Evolutionary conservation across 495 filamentous ascomycete genomes (phyloP), one percentile per base, ranked within the genome.

Genomic region (Trypethelium eluteriae): DNA sequence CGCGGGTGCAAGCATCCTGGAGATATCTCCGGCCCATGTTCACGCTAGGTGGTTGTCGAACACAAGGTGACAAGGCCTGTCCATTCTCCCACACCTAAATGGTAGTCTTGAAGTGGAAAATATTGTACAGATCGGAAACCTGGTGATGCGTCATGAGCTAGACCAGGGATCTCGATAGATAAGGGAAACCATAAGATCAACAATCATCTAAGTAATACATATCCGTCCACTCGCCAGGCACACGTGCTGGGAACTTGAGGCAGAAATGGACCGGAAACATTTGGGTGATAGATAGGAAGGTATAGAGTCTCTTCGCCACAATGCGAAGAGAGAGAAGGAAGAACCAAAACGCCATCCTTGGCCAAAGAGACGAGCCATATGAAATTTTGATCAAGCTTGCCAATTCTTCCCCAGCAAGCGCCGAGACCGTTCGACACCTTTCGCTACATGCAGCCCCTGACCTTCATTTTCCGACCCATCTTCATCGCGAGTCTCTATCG

Each of bases 401-500:
- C 32, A 32, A 18, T 9, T 10, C 7, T 32, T 25, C 32, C 5
- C 11, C 5, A 7, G 32, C 18, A 59, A 18, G 53, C 53, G 53
- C 53, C 53, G 41, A 44, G 14, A 44, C 41, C 41, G 14, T 59
- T 59, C 53, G 34, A 59, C 53, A 59, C 53, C 53, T 7, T 34
- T 59, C 18, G 32, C 32, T 36, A 32, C 53, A 59, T 59, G 53
- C 53, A 59, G 5, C 36, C 53, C 53, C 11, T 14, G 34, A 18
- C 53, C n/a, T 59, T 10, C 53, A 18, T 11, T 59, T 18, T 36
- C 53, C 25, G 7, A 35, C 6, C 32, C 53, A 59, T 59, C 53
- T 34, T 59, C 49, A 59, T 59, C 32, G 53, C 53, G 53, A 59
- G 53, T 59, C 53, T 18, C 53, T 59, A 59, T 59, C 53, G 53